These are phyloP conservation scores for Hirsutella thompsonii DNA, from an alignment of 2,329 filamentous ascomycete genomes.

Conservation along the genomic window DNA sequence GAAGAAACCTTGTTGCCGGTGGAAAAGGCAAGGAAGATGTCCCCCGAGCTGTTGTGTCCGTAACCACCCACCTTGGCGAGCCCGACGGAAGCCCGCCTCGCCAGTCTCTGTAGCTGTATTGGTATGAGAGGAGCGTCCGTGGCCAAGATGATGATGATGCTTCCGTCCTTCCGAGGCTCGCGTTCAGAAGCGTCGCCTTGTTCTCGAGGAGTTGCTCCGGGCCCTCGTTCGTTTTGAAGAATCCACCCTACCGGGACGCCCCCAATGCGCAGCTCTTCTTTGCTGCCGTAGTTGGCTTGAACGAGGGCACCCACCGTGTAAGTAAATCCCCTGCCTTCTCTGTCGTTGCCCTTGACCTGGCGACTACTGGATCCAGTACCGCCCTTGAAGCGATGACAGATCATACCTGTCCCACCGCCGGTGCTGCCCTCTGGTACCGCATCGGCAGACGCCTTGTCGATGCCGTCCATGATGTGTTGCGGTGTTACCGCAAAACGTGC, in stretches of 20 bases:
- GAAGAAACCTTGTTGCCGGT: conserved; percentile 38
- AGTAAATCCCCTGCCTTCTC: conserved; percentile 16
- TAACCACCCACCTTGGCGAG: conserved; percentile 47
- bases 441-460: conserved; percentile 34
- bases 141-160: conserved; percentile 20
- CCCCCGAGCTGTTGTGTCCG: conserved; percentile 48
- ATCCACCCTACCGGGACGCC: conserved; percentile 50
- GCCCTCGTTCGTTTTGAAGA: conserved; percentile 20
- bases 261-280: conserved; percentile 41
- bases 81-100: conserved; percentile 48
- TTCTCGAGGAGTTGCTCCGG: conserved; percentile 9
- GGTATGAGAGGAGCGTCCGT: conserved; percentile 19
- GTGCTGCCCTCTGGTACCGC: conserved; percentile 47
- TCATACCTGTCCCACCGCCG: conserved; percentile 57
- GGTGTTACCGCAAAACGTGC: conserved; percentile 39
- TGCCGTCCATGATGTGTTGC: conserved; percentile 38
- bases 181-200: conserved; percentile 6
- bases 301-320: conserved; percentile 51
- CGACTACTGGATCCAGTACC: conserved; percentile 52
- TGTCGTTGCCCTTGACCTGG: conserved; percentile 32
- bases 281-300: conserved; percentile 52
- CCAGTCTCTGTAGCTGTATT: conserved; percentile 30
- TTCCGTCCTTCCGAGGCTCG: conserved; percentile 19
- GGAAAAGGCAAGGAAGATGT: conserved; percentile 56
- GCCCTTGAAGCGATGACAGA: conserved; percentile 53